These are phyloP conservation scores for Eucalyptus victrix DNA, from an alignment of 345 rosid species.

Conservation along the genomic window DNA sequence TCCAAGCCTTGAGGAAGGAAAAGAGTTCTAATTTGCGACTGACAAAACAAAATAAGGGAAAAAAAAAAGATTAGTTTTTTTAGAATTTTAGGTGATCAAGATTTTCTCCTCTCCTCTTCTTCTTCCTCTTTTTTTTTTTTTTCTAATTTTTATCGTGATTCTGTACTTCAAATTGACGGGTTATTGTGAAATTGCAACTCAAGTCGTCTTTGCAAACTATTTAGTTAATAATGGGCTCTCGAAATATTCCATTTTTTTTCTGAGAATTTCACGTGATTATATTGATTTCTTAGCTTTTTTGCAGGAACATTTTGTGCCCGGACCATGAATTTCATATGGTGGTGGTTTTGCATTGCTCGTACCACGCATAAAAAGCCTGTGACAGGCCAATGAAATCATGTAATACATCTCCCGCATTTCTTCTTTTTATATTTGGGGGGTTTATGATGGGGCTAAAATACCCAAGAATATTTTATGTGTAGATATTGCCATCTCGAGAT, in stretches of 20 bases:
- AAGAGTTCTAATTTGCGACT: not conserved
- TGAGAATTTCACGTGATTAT: not conserved
- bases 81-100: not conserved
- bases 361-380: not conserved
- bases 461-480: not conserved
- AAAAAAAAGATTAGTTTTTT: not conserved
- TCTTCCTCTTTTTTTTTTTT: not conserved
- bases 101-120: not conserved
- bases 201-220: not conserved
- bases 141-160: not conserved
- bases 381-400: not conserved
- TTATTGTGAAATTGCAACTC: not conserved
- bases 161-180: not conserved
- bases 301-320: not conserved
- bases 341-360: not conserved
- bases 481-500: not conserved
- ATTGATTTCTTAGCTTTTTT: not conserved
- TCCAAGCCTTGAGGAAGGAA: slow-evolving; percentile 1
- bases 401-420: not conserved
- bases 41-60: not conserved
- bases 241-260: not conserved
- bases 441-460: not conserved
- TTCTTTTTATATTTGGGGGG: not conserved
- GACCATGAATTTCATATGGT: not conserved
- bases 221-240: not conserved